Evolutionary conservation across 352 stramenopile species (phyloP), one percentile per base, ranked within the genome.

Genomic region (Aphanomyces astaci): DNA sequence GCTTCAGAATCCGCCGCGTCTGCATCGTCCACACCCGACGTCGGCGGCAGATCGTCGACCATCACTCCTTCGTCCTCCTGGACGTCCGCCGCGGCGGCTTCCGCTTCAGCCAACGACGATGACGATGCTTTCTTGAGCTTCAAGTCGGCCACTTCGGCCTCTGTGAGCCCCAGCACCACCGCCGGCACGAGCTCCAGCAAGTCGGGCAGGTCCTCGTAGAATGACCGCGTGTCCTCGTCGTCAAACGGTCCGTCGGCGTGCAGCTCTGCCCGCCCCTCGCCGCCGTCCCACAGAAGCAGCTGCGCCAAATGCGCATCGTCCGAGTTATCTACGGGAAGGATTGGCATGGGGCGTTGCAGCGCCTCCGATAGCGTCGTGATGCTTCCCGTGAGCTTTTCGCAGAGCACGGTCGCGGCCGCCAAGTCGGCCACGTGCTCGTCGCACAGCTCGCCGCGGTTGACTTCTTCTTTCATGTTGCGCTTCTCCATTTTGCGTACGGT

Each of bases 131-230:
- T 86, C 72, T 92, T 90, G 72, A 92, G 89, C 71, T 88, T 88
- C 24, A 98, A 73, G 81, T 96, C 76, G 30, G 75, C 71, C 49
- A 86, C 78, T 86, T 98, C 77, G 67, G 78, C 87, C 53, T 96
- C 88, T 28, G 92, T 96, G 3, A 97, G 78, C 9, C 90, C 94
- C 11, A 98, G 81, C 45, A 98, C 89, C 5, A 98, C 92, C 0
- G 94, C 89, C 27, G 96, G 96, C 46, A 98, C 91, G 3, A 96
- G 88, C 46, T 95, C 91, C 9, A 98, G 78, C 31, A 99, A 77
- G 73, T 99, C 92, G 13, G 96, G 96, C 60, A 99, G 73, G 75
- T 98, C 95, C 75, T 97, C 92, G 72, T 99, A 99, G 80, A 99
- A 99, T 4, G 83, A 86, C 2, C 94, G 86, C 36, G 90, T 98